Conservation (phyloP, 164 flowering plant genomes). For the Vitis vinifera region ASM3070453v1 NC_081815.1:16339501-16340000, state of each 20-base stretch:
- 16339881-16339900: constrained; percentile 64
- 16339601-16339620: constrained; percentile 56
- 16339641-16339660: constrained; percentile 72
- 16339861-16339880: constrained; percentile 63
- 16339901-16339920: constrained; percentile 65
- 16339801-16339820: constrained; percentile 84
- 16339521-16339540: neutral
- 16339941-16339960: constrained; percentile 89
- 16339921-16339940: constrained; percentile 76
- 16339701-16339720: constrained; percentile 92
- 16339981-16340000: constrained; percentile 88
- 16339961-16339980: constrained; percentile 90
- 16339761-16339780: constrained; percentile 89
- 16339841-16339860: constrained; percentile 49
- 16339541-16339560: neutral
- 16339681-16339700: constrained; percentile 84
- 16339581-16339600: constrained; percentile 47
- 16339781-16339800: constrained; percentile 84
- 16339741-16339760: constrained; percentile 93
- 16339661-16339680: constrained; percentile 53
- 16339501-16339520: neutral
- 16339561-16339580: neutral
- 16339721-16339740: constrained; percentile 87
- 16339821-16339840: constrained; percentile 56
- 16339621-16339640: constrained; percentile 85